These are phyloP conservation scores for Adansonia digitata DNA, from an alignment of 345 rosid species.

Conservation along the genomic window DNA sequence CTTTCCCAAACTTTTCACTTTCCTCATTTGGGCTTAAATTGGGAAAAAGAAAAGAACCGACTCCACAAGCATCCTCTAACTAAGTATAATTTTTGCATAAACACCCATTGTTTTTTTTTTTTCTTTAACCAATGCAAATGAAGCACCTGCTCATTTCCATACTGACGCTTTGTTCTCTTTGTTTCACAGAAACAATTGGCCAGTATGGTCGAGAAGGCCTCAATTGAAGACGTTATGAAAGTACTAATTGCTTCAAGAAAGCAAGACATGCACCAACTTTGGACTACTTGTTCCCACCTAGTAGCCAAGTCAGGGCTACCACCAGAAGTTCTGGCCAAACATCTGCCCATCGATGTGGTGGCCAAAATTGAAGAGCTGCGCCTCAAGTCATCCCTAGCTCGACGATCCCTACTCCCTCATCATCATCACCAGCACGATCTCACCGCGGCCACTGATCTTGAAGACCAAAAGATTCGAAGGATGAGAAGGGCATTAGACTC, in stretches of 20 bases:
- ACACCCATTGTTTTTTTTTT: slow-evolving; percentile 3
- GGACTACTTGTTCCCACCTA: slow-evolving; percentile 96
- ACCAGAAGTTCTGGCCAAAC: slow-evolving; percentile 83
- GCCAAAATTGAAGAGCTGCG: slow-evolving; percentile 93
- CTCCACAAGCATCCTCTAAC: slow-evolving; percentile 5
- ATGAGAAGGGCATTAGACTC: slow-evolving; percentile 96
- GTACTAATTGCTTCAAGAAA: slow-evolving; percentile 91
- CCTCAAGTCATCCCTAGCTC: slow-evolving; percentile 68
- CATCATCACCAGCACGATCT: slow-evolving; percentile 46
- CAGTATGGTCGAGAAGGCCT: slow-evolving; percentile 92
- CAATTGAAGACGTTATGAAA: slow-evolving; percentile 97
- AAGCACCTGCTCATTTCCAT: background rate
- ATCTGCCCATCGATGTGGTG: slow-evolving; percentile 84
- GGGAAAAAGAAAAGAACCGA: slow-evolving; percentile 17
- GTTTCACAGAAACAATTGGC: slow-evolving; percentile 80
- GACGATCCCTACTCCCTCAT: slow-evolving; percentile 55
- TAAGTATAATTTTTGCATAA: slow-evolving; percentile 15
- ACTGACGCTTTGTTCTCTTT: slow-evolving; percentile 1
- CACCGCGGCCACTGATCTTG: slow-evolving; percentile 63
- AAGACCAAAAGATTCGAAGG: slow-evolving; percentile 86
- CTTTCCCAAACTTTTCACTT: slow-evolving; percentile 38
- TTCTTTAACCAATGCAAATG: slow-evolving; percentile 7
- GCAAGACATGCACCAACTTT: slow-evolving; percentile 95
- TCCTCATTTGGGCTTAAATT: slow-evolving; percentile 50
- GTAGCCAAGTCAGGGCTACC: slow-evolving; percentile 97